These are phyloP conservation scores for Tulasnella sp. DNA, from an alignment of 768 basidiomycete genomes.

Conservation along the genomic window DNA sequence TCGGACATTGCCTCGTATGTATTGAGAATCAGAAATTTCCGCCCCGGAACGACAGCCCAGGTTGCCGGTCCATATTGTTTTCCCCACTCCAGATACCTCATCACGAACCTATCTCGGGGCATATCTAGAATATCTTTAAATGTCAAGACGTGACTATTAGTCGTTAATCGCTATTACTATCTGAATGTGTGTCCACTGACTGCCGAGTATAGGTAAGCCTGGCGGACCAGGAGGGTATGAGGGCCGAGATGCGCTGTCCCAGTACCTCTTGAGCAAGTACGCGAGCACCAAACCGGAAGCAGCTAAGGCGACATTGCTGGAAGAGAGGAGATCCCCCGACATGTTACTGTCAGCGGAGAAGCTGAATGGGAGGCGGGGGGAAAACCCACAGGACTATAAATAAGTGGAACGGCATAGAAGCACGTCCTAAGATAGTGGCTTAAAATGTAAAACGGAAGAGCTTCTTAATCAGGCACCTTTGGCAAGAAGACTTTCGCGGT, in stretches of 20 bases:
- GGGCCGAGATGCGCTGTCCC: background rate
- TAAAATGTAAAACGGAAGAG: no score
- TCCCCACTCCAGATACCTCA: background rate
- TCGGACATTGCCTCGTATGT: background rate
- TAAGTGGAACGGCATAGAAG: background rate
- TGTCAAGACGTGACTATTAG: background rate
- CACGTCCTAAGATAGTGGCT: no score
- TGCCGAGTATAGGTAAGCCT: background rate
- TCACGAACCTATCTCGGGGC: background rate
- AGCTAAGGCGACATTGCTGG: background rate
- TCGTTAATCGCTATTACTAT: background rate
- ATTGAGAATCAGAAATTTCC: background rate
- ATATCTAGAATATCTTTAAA: background rate
- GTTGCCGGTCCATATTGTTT: background rate
- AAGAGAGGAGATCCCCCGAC: background rate
- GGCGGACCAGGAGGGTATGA: background rate
- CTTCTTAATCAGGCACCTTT: no score
- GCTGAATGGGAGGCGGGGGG: background rate
- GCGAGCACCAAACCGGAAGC: background rate
- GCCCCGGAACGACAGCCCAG: background rate
- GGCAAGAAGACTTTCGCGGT: no score
- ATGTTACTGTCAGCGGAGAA: background rate
- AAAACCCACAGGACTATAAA: background rate
- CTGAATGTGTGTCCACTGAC: background rate
- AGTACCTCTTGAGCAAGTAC: background rate